A percentile compares a stretch with the other conserved stretches of the same genome.
phyloP scores from a whole-genome alignment of 2,329 filamentous ascomycete species.

The Sporothrix schenckii region DNA sequence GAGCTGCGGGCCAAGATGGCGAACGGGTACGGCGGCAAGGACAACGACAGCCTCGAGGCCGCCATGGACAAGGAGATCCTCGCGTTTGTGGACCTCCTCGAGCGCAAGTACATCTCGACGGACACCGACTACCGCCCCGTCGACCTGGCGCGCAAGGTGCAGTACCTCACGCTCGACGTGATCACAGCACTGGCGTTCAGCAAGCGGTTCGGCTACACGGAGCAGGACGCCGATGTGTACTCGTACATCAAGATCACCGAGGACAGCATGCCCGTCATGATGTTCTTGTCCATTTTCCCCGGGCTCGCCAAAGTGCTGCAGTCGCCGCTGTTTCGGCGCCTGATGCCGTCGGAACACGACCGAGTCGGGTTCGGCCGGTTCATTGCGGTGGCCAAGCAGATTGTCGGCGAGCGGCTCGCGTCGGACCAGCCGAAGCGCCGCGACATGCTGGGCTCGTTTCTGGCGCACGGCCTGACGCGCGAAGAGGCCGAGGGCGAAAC shows the following conservation, averaged over 20 bases:
- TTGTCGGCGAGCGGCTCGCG: constrained; percentile 30
- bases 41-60: constrained; percentile 39
- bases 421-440: constrained; percentile 37
- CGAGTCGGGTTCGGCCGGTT: constrained; percentile 47
- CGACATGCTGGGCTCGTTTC: constrained; percentile 49
- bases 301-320: constrained; percentile 49
- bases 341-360: constrained; percentile 49
- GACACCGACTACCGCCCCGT: constrained; percentile 38
- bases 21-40: constrained; percentile 43
- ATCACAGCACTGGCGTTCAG: constrained; percentile 58
- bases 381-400: constrained; percentile 41
- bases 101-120: constrained; percentile 46
- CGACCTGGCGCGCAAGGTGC: constrained; percentile 53
- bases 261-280: constrained; percentile 45
- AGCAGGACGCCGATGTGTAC: constrained; percentile 50
- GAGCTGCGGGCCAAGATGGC: constrained; percentile 51
- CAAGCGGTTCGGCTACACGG: constrained; percentile 52
- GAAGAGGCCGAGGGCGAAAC: constrained; percentile 51
- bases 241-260: constrained; percentile 47
- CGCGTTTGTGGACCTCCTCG: constrained; percentile 47
- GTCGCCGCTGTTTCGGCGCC: constrained; percentile 47
- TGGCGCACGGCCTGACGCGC: constrained; percentile 46
- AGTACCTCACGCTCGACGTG: constrained; percentile 59
- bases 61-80: constrained; percentile 38
- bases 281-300: constrained; percentile 46